Percentiles rank a stretch among this genome's conserved stretches.
phyloP scores from a whole-genome alignment of 2,329 filamentous ascomycete species.

The Pseudofabraea citricarpa region DNA sequence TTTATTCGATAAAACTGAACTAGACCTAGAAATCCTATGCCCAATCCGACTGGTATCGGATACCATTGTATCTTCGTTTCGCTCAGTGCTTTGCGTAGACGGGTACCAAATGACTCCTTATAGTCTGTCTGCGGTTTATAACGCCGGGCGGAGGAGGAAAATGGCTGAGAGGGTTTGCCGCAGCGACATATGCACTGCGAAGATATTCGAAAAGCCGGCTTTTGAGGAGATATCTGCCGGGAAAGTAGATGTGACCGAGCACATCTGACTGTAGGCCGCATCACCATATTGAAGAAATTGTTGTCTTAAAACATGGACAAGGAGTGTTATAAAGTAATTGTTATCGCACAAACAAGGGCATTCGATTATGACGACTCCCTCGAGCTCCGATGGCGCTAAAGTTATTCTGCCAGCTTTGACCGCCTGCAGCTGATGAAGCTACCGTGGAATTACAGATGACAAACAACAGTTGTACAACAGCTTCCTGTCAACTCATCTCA shows the following conservation, averaged over 20 bases:
- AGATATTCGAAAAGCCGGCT: constrained; percentile 5
- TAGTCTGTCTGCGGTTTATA: constrained; percentile 20
- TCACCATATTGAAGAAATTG: constrained; percentile 9
- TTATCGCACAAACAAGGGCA: not conserved
- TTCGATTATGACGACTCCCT: not conserved
- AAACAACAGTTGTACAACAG: not conserved
- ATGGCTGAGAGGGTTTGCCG: constrained; percentile 13
- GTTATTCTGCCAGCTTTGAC: not conserved
- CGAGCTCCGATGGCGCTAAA: not conserved
- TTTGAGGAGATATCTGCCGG: constrained; percentile 5
- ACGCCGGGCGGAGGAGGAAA: constrained; percentile 22
- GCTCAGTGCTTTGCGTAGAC: constrained; percentile 52
- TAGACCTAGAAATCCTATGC: constrained; percentile 61
- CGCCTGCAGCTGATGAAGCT: constrained; percentile 1
- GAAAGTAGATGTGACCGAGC: constrained; percentile 7
- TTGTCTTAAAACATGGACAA: no score
- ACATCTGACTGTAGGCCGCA: constrained; percentile 9
- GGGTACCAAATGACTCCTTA: constrained; percentile 25
- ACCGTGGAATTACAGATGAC: not conserved
- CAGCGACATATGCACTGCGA: constrained; percentile 13
- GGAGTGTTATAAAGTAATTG: not conserved
- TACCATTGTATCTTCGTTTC: constrained; percentile 68
- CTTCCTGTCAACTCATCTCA: not conserved
- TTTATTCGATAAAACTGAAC: constrained; percentile 60
- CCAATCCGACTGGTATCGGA: constrained; percentile 64